phyloP scores from a whole-genome alignment of 2,329 filamentous ascomycete species.

The Alternaria ventricosa region DNA sequence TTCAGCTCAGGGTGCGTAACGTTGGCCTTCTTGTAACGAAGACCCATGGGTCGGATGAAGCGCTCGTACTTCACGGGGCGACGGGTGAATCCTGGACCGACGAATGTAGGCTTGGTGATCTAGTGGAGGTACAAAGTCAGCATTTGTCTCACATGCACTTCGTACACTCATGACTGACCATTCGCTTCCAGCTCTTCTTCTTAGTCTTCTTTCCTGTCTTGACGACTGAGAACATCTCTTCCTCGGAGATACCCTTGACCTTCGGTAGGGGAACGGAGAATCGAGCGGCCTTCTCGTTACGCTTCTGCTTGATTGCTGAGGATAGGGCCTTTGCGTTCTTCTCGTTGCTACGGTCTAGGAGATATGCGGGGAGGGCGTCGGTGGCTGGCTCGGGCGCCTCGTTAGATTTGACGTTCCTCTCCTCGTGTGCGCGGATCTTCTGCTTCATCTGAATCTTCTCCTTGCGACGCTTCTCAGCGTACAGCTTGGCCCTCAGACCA shows the following conservation, averaged over 20 bases:
- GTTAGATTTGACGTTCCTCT: slow-evolving; percentile 89
- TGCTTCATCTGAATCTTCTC: slow-evolving; percentile 72
- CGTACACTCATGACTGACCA: slow-evolving; percentile 37
- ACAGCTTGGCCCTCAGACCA: slow-evolving; percentile 89
- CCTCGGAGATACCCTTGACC: slow-evolving; percentile 90
- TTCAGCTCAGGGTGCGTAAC: slow-evolving; percentile 77
- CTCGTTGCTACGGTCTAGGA: slow-evolving; percentile 81
- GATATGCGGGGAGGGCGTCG: slow-evolving; percentile 87
- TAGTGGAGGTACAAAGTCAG: too few species aligned
- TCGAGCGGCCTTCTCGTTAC: slow-evolving; percentile 85
- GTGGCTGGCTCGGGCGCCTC: slow-evolving; percentile 78
- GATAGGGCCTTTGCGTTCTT: slow-evolving; percentile 77
- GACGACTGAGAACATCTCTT: slow-evolving; percentile 95
- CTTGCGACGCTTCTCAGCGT: slow-evolving; percentile 75
- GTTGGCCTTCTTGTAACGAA: slow-evolving; percentile 80
- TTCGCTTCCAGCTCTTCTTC: slow-evolving; percentile 81
- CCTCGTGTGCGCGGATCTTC: slow-evolving; percentile 84
- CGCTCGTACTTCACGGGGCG: slow-evolving; percentile 77
- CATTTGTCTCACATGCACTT: too few species aligned
- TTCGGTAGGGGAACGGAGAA: slow-evolving; percentile 93
- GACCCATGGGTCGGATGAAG: slow-evolving; percentile 62
- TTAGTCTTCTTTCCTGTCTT: slow-evolving; percentile 86
- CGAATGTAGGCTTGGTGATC: slow-evolving; percentile 85
- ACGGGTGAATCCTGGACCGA: slow-evolving; percentile 87
- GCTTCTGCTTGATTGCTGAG: slow-evolving; percentile 93